Conservation (phyloP, 768 basidiomycete genomes). For the Lentinus brumalis region DNA sequence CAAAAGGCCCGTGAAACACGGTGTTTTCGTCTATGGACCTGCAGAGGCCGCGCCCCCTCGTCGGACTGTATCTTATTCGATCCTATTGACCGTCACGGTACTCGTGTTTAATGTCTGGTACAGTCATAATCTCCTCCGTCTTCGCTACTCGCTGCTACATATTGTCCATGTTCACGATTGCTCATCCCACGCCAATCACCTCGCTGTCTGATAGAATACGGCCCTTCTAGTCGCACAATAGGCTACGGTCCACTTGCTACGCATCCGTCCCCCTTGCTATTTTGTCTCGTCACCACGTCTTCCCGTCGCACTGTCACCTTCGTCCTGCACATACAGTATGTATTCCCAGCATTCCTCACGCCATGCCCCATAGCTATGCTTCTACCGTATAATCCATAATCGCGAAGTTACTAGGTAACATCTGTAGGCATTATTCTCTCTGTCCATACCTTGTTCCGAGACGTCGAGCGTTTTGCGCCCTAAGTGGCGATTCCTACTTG, state of each 20-base stretch:
- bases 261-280: constrained; percentile 19
- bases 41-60: constrained; percentile 13
- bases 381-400: constrained; percentile 21
- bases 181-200: constrained; percentile 12
- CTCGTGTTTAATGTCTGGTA: constrained; percentile 21
- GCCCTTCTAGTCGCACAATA: constrained; percentile 23
- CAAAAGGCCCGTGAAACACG: constrained; percentile 19
- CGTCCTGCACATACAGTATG: constrained; percentile 22
- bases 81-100: constrained; percentile 21
- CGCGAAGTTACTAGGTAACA: not conserved
- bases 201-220: constrained; percentile 22
- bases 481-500: constrained; percentile 2
- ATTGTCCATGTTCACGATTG: constrained; percentile 2
- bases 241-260: constrained; percentile 22
- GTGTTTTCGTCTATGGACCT: constrained; percentile 10
- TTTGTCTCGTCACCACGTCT: constrained; percentile 14
- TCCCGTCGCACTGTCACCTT: constrained; percentile 19
- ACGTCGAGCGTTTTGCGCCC: constrained; percentile 20
- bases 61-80: constrained; percentile 25
- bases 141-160: constrained; percentile 8
- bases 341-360: constrained; percentile 21
- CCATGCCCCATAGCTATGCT: constrained; percentile 21
- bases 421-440: constrained; percentile 18
- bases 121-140: constrained; percentile 14
- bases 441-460: constrained; percentile 14